Evolutionary conservation across 805 yeast genomes (phyloP).

Genomic region (Tetrapisispora phaffii): DNA sequence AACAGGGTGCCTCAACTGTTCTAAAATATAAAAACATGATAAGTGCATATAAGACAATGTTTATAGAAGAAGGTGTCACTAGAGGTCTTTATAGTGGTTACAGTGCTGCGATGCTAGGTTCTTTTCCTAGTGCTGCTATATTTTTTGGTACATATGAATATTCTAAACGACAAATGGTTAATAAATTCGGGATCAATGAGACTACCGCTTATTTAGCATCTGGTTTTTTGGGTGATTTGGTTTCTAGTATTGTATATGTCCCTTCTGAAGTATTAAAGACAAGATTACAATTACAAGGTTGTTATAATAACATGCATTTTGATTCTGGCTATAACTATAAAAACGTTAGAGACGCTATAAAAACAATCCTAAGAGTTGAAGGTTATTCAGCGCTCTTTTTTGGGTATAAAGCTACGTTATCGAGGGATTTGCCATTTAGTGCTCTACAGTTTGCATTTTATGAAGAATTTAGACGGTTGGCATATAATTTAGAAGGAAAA

Average conservation of each 20-base stretch:
- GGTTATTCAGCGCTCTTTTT: slow-evolving; percentile 69
- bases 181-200: slow-evolving; percentile 57
- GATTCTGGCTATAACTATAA: slow-evolving; percentile 78
- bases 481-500: slow-evolving; percentile 32
- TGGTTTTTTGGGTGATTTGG: slow-evolving; percentile 90
- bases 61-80: slow-evolving; percentile 71
- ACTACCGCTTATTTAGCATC: slow-evolving; percentile 72
- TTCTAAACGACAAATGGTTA: slow-evolving; percentile 60
- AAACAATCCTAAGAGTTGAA: slow-evolving; percentile 54
- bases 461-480: slow-evolving; percentile 60
- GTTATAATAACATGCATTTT: slow-evolving; percentile 68
- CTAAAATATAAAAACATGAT: slow-evolving; percentile 64
- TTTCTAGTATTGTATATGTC: slow-evolving; percentile 79
- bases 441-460: slow-evolving; percentile 94
- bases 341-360: slow-evolving; percentile 62
- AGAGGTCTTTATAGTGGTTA: slow-evolving; percentile 90
- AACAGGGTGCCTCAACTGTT: slow-evolving; percentile 75
- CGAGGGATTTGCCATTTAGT: slow-evolving; percentile 89
- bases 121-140: slow-evolving; percentile 88
- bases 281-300: slow-evolving; percentile 85
- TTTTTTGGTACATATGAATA: slow-evolving; percentile 87
- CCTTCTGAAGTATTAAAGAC: slow-evolving; percentile 94
- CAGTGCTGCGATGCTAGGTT: slow-evolving; percentile 83
- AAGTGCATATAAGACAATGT: slow-evolving; percentile 66
- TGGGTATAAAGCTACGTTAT: slow-evolving; percentile 90